Conservation (phyloP, 2,329 filamentous ascomycete genomes). For the Xylariaceae sp. region DNA sequence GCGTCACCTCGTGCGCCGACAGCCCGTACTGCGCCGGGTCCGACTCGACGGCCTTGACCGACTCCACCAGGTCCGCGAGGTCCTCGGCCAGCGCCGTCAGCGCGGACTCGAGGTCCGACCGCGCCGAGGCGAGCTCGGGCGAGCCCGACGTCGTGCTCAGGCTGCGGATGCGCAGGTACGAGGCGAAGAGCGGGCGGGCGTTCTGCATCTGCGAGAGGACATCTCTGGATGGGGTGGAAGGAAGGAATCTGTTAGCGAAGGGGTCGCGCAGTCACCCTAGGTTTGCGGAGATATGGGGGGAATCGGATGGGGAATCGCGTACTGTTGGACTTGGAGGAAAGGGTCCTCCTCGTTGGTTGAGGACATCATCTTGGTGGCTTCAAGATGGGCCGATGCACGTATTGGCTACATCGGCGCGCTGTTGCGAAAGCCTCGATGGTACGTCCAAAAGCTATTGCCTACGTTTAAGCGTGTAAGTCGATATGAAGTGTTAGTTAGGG, state of each 20-base stretch:
- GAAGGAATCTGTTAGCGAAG: not conserved
- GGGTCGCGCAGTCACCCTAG: slow-evolving; percentile 1
- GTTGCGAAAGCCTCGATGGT: slow-evolving; percentile 1
- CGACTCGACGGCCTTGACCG: slow-evolving; percentile 83
- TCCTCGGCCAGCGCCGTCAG: slow-evolving; percentile 77
- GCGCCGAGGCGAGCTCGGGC: slow-evolving; percentile 82
- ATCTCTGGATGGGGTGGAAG: slow-evolving; percentile 61
- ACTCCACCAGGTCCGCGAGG: slow-evolving; percentile 83
- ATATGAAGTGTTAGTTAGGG: slow-evolving; percentile 5
- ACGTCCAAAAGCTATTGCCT: not conserved
- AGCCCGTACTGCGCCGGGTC: slow-evolving; percentile 88
- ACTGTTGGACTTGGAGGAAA: slow-evolving; percentile 74
- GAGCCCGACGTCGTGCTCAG: slow-evolving; percentile 61
- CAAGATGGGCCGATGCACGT: slow-evolving; percentile 29
- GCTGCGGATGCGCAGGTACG: slow-evolving; percentile 93
- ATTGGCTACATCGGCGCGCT: slow-evolving; percentile 32
- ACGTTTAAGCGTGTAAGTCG: slow-evolving; percentile 3
- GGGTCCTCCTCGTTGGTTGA: slow-evolving; percentile 69
- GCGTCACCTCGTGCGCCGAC: slow-evolving; percentile 77
- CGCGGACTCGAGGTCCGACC: slow-evolving; percentile 66
- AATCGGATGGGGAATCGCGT: slow-evolving; percentile 32
- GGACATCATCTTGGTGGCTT: slow-evolving; percentile 62
- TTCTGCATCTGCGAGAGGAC: slow-evolving; percentile 80
- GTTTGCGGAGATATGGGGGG: slow-evolving; percentile 2
- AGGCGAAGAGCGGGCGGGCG: slow-evolving; percentile 85